Evolutionary conservation across 768 basidiomycete species (phyloP).

Genomic region (Suillus paluster): DNA sequence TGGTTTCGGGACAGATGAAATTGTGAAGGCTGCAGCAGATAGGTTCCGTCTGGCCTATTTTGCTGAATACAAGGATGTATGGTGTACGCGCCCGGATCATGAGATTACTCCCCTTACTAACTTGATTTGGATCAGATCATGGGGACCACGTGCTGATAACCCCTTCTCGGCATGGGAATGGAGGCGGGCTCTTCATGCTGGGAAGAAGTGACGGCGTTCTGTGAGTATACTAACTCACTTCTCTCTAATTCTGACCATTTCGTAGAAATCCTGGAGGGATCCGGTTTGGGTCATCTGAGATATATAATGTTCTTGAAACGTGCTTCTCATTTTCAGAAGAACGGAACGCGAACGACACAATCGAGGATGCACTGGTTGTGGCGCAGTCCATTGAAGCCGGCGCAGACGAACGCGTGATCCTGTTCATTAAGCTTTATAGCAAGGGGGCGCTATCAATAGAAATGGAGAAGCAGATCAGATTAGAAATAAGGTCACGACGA

Average conservation of each 20-base stretch:
- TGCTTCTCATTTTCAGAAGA: slow-evolving; percentile 50
- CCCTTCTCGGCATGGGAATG: slow-evolving; percentile 65
- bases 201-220: slow-evolving; percentile 84
- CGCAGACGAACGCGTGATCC: slow-evolving; percentile 73
- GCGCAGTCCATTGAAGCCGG: slow-evolving; percentile 70
- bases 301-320: slow-evolving; percentile 77
- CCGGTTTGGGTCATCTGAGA: slow-evolving; percentile 79
- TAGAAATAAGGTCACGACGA: slow-evolving; percentile 62
- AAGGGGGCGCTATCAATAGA: slow-evolving; percentile 52
- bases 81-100: slow-evolving; percentile 59
- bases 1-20: slow-evolving; percentile 59
- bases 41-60: slow-evolving; percentile 77
- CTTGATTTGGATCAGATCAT: slow-evolving; percentile 51
- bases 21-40: slow-evolving; percentile 55
- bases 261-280: slow-evolving; percentile 80
- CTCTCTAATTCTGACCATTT: slow-evolving; percentile 11
- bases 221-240: slow-evolving; percentile 43
- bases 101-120: slow-evolving; percentile 6
- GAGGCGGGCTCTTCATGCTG: slow-evolving; percentile 80
- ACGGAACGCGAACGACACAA: slow-evolving; percentile 36
- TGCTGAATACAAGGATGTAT: slow-evolving; percentile 64
- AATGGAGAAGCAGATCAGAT: slow-evolving; percentile 59
- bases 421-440: slow-evolving; percentile 70
- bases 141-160: slow-evolving; percentile 78
- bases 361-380: slow-evolving; percentile 69